Conservation (phyloP, 2,329 filamentous ascomycete species). For the Beauveria sp. region DNA sequence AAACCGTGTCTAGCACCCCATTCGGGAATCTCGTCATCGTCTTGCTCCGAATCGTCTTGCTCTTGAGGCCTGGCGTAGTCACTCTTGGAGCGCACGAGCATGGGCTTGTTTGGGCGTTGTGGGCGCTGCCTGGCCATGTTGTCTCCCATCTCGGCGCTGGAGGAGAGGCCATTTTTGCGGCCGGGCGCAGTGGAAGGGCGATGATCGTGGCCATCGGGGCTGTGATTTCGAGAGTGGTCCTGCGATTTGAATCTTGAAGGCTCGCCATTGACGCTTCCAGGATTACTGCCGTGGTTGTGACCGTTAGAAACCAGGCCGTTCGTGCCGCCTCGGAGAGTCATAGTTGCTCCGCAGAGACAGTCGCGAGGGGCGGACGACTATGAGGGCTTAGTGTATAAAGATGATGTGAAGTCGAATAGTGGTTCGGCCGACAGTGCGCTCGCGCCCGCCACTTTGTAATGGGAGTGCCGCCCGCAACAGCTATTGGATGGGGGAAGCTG, state of each 20-base stretch:
- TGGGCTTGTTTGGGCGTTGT: constrained; percentile 38
- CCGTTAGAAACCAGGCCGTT: constrained; percentile 5
- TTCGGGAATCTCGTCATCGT: constrained; percentile 40
- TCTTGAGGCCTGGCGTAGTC: constrained; percentile 40
- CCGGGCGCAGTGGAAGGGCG: constrained; percentile 41
- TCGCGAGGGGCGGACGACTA: neutral
- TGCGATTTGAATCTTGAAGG: constrained; percentile 8
- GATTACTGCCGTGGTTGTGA: constrained; percentile 4
- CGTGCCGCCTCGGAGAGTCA: constrained; percentile 2
- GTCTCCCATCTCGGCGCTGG: constrained; percentile 20
- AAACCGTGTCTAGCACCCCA: constrained; percentile 74
- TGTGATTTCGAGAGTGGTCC: constrained; percentile 2
- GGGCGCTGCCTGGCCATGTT: constrained; percentile 29
- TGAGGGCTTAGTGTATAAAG: neutral
- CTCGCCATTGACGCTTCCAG: constrained; percentile 4
- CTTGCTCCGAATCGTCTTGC: constrained; percentile 32
- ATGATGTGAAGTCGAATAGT: neutral
- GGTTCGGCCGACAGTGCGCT: neutral
- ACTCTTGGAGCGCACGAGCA: constrained; percentile 50
- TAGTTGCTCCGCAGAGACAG: neutral
- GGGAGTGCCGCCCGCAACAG: neutral
- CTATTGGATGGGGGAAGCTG: neutral
- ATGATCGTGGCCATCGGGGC: constrained; percentile 19
- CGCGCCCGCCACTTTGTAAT: neutral
- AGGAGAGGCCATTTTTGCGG: constrained; percentile 28